A percentile compares a stretch with the other conserved stretches of the same genome.
Conservation (phyloP, 441 rosid genomes). For the Adansonia grandidieri region DNA sequence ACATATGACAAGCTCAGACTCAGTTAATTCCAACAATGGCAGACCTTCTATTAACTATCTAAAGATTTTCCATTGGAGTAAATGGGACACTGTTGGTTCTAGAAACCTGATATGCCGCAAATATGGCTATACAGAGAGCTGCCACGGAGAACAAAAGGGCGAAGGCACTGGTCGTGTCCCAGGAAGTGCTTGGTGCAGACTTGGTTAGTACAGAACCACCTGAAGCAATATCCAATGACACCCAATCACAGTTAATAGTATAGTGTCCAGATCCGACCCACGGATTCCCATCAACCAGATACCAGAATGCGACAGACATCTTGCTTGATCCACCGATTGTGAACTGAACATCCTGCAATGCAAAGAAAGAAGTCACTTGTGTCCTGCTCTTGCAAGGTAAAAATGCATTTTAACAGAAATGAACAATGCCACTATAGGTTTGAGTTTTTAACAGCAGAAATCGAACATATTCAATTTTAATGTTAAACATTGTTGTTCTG, state of each 20-base stretch:
- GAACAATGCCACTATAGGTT: neutral
- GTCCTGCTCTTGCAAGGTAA: slow-evolving; percentile 31
- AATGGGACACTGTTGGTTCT: slow-evolving; percentile 43
- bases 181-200: slow-evolving; percentile 48
- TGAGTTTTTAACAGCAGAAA: neutral
- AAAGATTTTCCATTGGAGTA: slow-evolving; percentile 54
- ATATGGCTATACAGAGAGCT: slow-evolving; percentile 61
- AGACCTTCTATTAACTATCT: slow-evolving; percentile 23
- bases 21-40: neutral
- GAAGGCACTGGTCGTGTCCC: slow-evolving; percentile 56
- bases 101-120: slow-evolving; percentile 52
- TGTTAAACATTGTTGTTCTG: neutral
- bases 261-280: slow-evolving; percentile 92
- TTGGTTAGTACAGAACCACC: slow-evolving; percentile 40
- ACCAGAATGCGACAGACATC: slow-evolving; percentile 94
- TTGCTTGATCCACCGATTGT: slow-evolving; percentile 67
- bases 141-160: slow-evolving; percentile 66
- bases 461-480: neutral
- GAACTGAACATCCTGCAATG: slow-evolving; percentile 84
- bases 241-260: slow-evolving; percentile 80
- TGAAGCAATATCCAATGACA: slow-evolving; percentile 59
- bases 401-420: neutral
- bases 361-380: neutral
- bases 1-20: slow-evolving; percentile 14
- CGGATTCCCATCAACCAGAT: slow-evolving; percentile 73